phyloP scores from a whole-genome alignment of 306 rosid species.

The Abrus pulchellus region DNA sequence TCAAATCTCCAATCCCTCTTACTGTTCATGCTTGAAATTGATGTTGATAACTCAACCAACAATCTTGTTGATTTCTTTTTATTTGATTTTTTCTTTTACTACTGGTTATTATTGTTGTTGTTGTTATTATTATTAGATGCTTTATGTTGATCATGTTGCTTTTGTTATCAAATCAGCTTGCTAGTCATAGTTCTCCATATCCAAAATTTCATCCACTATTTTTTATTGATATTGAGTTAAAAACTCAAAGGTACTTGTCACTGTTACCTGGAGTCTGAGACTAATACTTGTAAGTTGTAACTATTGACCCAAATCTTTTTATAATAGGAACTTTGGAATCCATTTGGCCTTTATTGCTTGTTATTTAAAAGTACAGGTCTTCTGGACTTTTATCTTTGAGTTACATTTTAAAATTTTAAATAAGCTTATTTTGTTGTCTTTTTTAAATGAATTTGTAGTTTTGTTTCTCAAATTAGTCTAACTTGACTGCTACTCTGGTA shows the following conservation, averaged over 20 bases:
- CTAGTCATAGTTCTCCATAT: slow-evolving; percentile 32
- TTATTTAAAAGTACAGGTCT: background rate
- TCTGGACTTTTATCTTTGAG: slow-evolving; percentile 11
- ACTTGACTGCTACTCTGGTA: slow-evolving; percentile 51
- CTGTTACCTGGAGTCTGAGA: slow-evolving; percentile 6
- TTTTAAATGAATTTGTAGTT: slow-evolving; percentile 24
- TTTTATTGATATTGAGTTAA: slow-evolving; percentile 27
- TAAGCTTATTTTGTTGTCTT: slow-evolving; percentile 3
- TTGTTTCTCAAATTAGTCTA: slow-evolving; percentile 34
- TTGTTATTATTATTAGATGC: slow-evolving; percentile 15
- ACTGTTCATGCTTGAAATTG: slow-evolving; percentile 8
- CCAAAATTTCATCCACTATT: background rate
- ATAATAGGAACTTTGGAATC: background rate
- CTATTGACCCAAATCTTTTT: background rate
- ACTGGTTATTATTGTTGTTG: no score
- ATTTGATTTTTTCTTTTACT: slow-evolving; percentile 9
- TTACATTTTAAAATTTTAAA: slow-evolving; percentile 7
- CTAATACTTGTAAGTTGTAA: background rate
- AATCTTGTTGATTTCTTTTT: background rate
- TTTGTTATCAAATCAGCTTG: slow-evolving; percentile 14
- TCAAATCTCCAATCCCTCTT: slow-evolving; percentile 21
- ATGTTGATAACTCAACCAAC: slow-evolving; percentile 26
- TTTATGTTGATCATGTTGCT: slow-evolving; percentile 34
- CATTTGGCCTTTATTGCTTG: slow-evolving; percentile 34
- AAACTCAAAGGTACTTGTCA: background rate